A percentile compares a stretch with the other conserved stretches of the same genome.
Conservation (phyloP, 441 rosid species). For the Daphne laureola region DNA sequence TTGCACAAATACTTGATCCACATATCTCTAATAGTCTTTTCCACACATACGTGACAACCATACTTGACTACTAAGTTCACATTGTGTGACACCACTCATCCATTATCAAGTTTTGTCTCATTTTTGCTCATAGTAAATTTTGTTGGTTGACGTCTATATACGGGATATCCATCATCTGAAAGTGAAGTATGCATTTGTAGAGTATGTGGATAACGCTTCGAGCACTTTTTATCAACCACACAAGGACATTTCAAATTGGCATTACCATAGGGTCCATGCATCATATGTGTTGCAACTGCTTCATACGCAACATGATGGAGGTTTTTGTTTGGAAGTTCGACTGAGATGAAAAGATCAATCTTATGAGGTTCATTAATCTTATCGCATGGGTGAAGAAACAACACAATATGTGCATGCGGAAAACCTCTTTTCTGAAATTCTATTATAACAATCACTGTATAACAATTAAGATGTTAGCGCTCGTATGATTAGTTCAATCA, state of each 20-base stretch:
- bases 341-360: neutral
- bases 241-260: neutral
- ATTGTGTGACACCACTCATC: neutral
- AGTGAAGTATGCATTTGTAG: neutral
- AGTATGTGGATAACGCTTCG: constrained; percentile 6
- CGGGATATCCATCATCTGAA: constrained; percentile 5
- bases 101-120: neutral
- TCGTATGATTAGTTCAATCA: neutral
- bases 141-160: neutral
- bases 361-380: neutral
- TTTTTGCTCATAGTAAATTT: neutral
- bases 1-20: neutral
- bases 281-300: too few relatives aligned
- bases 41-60: neutral
- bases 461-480: neutral
- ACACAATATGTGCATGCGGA: constrained; percentile 10
- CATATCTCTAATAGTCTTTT: neutral
- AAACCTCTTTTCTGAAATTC: constrained; percentile 16
- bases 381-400: neutral
- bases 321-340: neutral
- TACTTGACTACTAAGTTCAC: neutral
- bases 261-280: constrained; percentile 12
- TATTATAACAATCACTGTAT: neutral
- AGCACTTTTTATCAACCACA: neutral
- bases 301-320: neutral